Conservation (phyloP, 805 yeast species). For the Starmerella khaoyaiensis region DNA sequence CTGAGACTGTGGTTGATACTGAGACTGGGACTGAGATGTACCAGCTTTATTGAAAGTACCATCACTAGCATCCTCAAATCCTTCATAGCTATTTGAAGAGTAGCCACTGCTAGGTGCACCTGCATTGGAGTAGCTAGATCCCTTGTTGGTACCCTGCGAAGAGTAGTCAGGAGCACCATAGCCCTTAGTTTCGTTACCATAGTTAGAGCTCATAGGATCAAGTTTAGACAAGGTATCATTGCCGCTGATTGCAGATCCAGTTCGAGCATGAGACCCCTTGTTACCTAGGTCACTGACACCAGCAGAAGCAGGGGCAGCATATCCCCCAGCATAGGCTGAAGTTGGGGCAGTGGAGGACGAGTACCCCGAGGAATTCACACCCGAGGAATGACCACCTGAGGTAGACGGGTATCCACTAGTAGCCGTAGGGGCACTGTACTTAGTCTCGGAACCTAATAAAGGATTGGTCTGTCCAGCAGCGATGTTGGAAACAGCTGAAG, state of each 20-base stretch:
- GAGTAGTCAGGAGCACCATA: background rate
- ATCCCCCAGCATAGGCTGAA: too few species aligned
- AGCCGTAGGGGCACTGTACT: conserved; percentile 4
- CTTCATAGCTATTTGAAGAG: too few species aligned
- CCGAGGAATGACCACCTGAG: too few species aligned
- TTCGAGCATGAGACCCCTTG: conserved; percentile 3
- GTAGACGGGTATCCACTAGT: background rate
- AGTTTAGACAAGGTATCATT: conserved; percentile 14
- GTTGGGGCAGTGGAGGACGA: too few species aligned
- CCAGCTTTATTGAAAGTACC: too few species aligned
- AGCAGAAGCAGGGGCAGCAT: too few species aligned
- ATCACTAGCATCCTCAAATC: background rate
- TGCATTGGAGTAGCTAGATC: background rate
- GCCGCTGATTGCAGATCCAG: conserved; percentile 1
- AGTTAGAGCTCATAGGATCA: conserved; percentile 13
- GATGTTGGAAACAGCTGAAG: background rate
- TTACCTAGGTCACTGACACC: conserved; percentile 9
- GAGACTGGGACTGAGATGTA: too few species aligned
- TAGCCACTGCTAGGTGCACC: too few species aligned
- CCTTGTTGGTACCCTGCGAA: background rate
- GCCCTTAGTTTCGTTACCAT: background rate
- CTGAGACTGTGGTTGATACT: too few species aligned
- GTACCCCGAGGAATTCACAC: too few species aligned
- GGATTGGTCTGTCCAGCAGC: conserved; percentile 5
- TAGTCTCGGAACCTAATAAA: conserved; percentile 1